Percentiles rank a stretch among this genome's conserved stretches.
Evolutionary conservation across 176 grass and related monocot species (phyloP).

Genomic region (Paspalum vaginatum): DNA sequence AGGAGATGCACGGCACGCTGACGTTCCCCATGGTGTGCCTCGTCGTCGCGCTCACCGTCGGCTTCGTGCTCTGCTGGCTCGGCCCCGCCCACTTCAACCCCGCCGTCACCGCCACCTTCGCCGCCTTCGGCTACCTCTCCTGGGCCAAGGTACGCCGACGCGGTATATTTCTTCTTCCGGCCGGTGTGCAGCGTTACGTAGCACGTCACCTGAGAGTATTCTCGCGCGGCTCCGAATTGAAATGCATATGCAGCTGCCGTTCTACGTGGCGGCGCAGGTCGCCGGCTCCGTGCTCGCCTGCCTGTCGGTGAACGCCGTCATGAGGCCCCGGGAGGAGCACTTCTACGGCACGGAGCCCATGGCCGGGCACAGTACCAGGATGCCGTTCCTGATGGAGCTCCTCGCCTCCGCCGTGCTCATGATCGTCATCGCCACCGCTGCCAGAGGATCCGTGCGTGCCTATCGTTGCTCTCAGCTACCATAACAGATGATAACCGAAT

Average conservation of each 20-base stretch:
- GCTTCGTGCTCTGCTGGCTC: constrained; percentile 52
- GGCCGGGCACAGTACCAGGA: background rate
- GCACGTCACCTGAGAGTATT: no score
- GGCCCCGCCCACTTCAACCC: constrained; percentile 67
- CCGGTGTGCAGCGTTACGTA: no score
- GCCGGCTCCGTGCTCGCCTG: constrained; percentile 51
- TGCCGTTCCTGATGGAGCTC: constrained; percentile 59
- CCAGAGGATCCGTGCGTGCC: constrained; percentile 30
- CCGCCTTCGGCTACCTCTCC: constrained; percentile 45
- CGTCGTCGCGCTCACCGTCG: constrained; percentile 44
- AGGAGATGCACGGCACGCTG: constrained; percentile 54
- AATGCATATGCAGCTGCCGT: constrained; percentile 35
- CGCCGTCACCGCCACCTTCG: constrained; percentile 60
- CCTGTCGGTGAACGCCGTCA: constrained; percentile 36
- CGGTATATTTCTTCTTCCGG: background rate
- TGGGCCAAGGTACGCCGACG: constrained; percentile 28
- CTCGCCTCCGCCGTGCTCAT: constrained; percentile 60
- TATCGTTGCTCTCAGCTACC: no score
- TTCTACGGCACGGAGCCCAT: constrained; percentile 51
- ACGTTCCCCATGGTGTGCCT: constrained; percentile 51
- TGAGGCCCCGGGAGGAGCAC: constrained; percentile 42
- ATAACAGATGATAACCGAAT: no score
- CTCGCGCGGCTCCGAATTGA: no score
- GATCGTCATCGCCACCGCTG: constrained; percentile 59
- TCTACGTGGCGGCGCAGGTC: constrained; percentile 47